Evolutionary conservation across 106 monocot species (phyloP), one percentile per base, ranked within the genome.

Genomic region (Hemerocallis citrina): DNA sequence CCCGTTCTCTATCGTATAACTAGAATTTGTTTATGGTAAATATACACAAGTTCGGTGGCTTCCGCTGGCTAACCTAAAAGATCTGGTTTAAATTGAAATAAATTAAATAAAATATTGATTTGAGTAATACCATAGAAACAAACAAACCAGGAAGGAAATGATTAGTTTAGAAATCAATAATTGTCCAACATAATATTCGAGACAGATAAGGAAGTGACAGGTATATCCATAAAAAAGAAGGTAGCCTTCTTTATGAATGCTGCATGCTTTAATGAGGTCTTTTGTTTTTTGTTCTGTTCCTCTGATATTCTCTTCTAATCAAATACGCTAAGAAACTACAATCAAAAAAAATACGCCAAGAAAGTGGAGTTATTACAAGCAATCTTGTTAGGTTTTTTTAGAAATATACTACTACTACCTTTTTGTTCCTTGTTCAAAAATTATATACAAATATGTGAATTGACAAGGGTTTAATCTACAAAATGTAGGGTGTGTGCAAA

Each of bases 181-280:
- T n/a, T n/a, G n/a, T n/a, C n/a, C n/a, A n/a, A n/a, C n/a, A n/a
- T n/a, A n/a, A n/a, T n/a, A n/a, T n/a, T n/a, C n/a, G n/a, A 29
- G 27, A 8, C 1, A 34, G 17, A 34, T 22, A 9, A n/a, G 31
- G 56, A 17, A 19, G 56, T 17, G 56, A n/a, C n/a, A n/a, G n/a
- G n/a, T n/a, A n/a, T 56, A 56, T 30, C 29, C 34, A 34, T 56
- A 30, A 56, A 30, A 34, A 34, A 56, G 34, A 56, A 56, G 56
- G 9, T 16, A 23, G 33, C 33, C 56, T 56, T 56, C 56, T 56
- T 56, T 56, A 34, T 56, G 31, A 56, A n/a, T 56, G 56, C 16
- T 56, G 14, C 34, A 16, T 56, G 31, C 34, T 33, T 34, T 34
- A 33, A 34, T 19, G 9, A 15, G 6, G 6, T 6, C 5, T 3